Evolutionary conservation across 2,329 filamentous ascomycete species (phyloP).

Genomic region (Cercospora sp.): DNA sequence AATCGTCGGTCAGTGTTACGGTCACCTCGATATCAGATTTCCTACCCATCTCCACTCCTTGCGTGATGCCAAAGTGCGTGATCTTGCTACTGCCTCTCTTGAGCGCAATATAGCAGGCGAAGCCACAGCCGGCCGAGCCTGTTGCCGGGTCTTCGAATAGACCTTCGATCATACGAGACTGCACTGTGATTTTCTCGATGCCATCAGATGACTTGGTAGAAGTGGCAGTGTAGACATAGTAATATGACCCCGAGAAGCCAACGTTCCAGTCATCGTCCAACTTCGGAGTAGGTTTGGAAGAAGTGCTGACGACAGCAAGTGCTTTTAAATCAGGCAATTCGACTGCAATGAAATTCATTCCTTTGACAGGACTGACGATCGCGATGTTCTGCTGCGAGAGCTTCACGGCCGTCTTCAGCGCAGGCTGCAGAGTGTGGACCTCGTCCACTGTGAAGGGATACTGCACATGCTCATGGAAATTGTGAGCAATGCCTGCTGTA

Average conservation of each 20-base stretch:
- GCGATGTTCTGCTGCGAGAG: conserved; percentile 24
- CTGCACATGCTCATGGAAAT: conserved; percentile 61
- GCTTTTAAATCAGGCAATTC: conserved; percentile 61
- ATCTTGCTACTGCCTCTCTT: conserved; percentile 33
- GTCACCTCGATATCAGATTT: conserved; percentile 52
- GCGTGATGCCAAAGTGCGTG: conserved; percentile 46
- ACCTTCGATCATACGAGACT: conserved; percentile 62
- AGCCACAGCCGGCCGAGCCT: conserved; percentile 52
- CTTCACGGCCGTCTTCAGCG: conserved; percentile 27
- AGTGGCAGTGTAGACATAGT: conserved; percentile 52
- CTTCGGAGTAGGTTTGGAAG: conserved; percentile 39
- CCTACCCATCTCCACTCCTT: conserved; percentile 56
- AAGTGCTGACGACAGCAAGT: conserved; percentile 50
- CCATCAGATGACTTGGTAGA: conserved; percentile 33
- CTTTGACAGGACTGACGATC: conserved; percentile 61
- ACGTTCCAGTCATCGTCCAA: conserved; percentile 54
- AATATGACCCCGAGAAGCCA: conserved; percentile 59
- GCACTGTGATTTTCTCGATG: conserved; percentile 40
- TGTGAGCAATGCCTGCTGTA: conserved; percentile 65
- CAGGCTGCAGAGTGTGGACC: conserved; percentile 42
- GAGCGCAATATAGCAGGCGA: conserved; percentile 50
- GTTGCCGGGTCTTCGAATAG: conserved; percentile 54
- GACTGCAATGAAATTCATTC: conserved; percentile 72
- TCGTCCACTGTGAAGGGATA: conserved; percentile 35
- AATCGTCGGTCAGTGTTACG: conserved; percentile 44